A percentile compares a stretch with the other conserved stretches of the same genome.
Conservation (phyloP, 2,329 filamentous ascomycete species). For the Zasmidium cellare region DNA sequence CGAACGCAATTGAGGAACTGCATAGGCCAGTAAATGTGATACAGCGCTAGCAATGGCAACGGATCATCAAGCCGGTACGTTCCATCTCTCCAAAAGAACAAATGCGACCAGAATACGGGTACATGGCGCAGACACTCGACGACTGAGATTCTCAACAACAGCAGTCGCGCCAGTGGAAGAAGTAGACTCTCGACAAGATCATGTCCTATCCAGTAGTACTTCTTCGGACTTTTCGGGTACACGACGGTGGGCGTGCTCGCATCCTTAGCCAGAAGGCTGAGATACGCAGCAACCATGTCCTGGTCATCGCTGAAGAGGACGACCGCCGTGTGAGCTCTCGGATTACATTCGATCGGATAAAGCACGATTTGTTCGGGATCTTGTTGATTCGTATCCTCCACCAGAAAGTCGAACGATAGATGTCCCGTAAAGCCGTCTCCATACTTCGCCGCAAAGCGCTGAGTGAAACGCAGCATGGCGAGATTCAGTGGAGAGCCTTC, state of each 20-base stretch:
- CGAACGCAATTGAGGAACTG: conserved; percentile 51
- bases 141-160: conserved; percentile 31
- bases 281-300: conserved; percentile 53
- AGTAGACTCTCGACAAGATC: conserved; percentile 59
- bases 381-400: conserved; percentile 42
- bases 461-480: conserved; percentile 66
- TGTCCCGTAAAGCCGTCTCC: conserved; percentile 64
- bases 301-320: conserved; percentile 55
- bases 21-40: conserved; percentile 55
- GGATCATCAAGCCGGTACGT: conserved; percentile 53
- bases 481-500: conserved; percentile 54
- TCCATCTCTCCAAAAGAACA: conserved; percentile 50
- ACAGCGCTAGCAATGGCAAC: conserved; percentile 52
- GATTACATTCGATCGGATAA: conserved; percentile 72
- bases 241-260: conserved; percentile 20
- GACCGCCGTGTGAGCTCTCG: conserved; percentile 67
- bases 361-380: conserved; percentile 40
- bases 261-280: conserved; percentile 44
- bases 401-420: conserved; percentile 70
- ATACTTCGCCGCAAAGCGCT: conserved; percentile 54
- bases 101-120: conserved; percentile 40
- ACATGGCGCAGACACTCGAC: conserved; percentile 29
- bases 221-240: conserved; percentile 26
- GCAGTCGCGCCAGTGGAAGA: conserved; percentile 45
- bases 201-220: conserved; percentile 67